A percentile compares a stretch with the other conserved stretches of the same genome.
Evolutionary conservation across 1,284 basidiomycete genomes (phyloP).

Genomic region (Meripilus lineatus): DNA sequence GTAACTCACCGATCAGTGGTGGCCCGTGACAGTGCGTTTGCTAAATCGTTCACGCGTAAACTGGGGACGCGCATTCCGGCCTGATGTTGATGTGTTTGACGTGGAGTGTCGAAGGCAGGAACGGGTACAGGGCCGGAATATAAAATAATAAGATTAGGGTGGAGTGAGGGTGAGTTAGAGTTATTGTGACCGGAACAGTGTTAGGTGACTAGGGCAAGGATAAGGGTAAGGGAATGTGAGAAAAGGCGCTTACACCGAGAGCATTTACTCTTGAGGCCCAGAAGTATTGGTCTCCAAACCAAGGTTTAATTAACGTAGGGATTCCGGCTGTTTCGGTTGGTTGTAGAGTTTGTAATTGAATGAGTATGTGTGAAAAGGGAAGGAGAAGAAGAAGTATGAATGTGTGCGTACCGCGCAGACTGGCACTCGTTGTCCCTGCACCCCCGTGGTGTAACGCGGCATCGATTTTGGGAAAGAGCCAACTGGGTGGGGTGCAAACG

Average conservation of each 20-base stretch:
- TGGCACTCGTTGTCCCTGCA: slow-evolving; percentile 69
- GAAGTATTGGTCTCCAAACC: slow-evolving; percentile 70
- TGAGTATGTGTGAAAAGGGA: not conserved
- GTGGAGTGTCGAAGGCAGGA: too few relatives aligned
- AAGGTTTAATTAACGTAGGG: slow-evolving; percentile 73
- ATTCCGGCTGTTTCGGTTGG: slow-evolving; percentile 47
- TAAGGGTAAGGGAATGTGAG: too few relatives aligned
- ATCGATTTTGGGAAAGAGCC: slow-evolving; percentile 72
- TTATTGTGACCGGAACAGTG: too few relatives aligned
- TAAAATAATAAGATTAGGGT: too few relatives aligned
- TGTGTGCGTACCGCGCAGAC: slow-evolving; percentile 36
- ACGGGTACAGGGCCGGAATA: too few relatives aligned
- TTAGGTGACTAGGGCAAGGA: too few relatives aligned
- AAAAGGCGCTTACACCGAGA: slow-evolving; percentile 39
- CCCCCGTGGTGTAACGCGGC: slow-evolving; percentile 70
- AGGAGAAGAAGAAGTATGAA: not conserved
- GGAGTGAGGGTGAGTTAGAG: too few relatives aligned
- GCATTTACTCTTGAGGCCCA: slow-evolving; percentile 66
- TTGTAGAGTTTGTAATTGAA: not conserved
- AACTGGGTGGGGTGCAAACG: slow-evolving; percentile 27
- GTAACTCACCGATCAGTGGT: slow-evolving; percentile 42
- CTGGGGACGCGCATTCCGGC: slow-evolving; percentile 46
- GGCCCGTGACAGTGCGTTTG: slow-evolving; percentile 48
- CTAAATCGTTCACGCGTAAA: slow-evolving; percentile 44
- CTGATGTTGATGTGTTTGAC: too few relatives aligned